These are phyloP conservation scores for Hymenoscyphus albidus DNA, from an alignment of 2,329 filamentous ascomycete species.

Conservation along the genomic window DNA sequence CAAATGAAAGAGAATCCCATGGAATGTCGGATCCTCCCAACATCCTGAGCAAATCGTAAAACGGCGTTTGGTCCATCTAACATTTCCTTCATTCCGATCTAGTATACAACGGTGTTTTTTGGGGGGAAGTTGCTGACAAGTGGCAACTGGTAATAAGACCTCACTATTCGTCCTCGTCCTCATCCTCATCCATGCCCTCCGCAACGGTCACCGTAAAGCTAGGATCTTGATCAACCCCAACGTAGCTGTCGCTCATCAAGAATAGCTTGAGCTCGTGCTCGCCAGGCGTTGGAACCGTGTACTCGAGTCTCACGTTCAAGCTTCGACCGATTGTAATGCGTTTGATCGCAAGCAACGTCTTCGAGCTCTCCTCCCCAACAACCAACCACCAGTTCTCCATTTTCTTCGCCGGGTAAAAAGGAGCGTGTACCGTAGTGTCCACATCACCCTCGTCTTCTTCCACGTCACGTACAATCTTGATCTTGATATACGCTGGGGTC, in stretches of 20 bases:
- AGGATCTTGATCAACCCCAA: constrained; percentile 94
- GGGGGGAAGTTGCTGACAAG: constrained; percentile 13
- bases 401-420: constrained; percentile 89
- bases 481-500: constrained; percentile 74
- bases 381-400: constrained; percentile 99
- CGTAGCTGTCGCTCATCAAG: constrained; percentile 95
- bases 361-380: constrained; percentile 86
- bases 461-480: constrained; percentile 80
- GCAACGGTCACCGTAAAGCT: constrained; percentile 79
- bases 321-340: constrained; percentile 80
- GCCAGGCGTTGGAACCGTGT: constrained; percentile 78
- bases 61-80: constrained; percentile 26
- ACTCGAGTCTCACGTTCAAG: constrained; percentile 78
- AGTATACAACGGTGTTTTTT: constrained; percentile 33
- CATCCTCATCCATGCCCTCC: constrained; percentile 93
- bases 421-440: constrained; percentile 84
- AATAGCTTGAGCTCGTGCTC: constrained; percentile 86
- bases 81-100: constrained; percentile 29
- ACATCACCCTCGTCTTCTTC: constrained; percentile 68
- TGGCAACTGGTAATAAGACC: constrained; percentile 16
- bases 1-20: constrained; percentile 17
- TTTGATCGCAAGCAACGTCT: constrained; percentile 88
- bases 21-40: constrained; percentile 19
- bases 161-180: constrained; percentile 60
- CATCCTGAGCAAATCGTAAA: constrained; percentile 10